Conservation (phyloP, 192 early-diverging fungal species). For the Dissophora globulifera region DNA sequence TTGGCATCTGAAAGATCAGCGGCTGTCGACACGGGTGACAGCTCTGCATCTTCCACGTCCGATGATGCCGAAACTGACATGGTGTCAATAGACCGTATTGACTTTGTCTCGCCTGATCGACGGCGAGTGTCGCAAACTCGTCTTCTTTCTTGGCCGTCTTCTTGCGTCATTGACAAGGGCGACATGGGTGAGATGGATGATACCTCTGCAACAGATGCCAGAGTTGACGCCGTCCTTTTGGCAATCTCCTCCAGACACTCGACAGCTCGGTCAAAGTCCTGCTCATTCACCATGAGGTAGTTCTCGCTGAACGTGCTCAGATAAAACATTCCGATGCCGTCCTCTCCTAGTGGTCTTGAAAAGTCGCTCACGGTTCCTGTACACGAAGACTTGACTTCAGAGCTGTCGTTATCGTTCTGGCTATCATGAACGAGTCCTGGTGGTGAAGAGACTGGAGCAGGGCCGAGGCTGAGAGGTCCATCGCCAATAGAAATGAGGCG, state of each 20-base stretch:
- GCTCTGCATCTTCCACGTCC: constrained; percentile 9
- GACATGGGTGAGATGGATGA: not conserved
- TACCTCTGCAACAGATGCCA: not conserved
- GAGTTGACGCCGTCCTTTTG: not conserved
- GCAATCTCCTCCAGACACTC: constrained; percentile 25
- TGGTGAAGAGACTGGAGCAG: too few relatives aligned
- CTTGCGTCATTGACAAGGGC: not conserved
- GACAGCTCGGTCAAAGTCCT: constrained; percentile 43
- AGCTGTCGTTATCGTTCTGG: too few relatives aligned
- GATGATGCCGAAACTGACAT: constrained; percentile 16
- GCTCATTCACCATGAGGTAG: constrained; percentile 49
- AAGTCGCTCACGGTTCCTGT: constrained; percentile 36
- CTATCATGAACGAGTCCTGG: too few relatives aligned
- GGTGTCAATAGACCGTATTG: constrained; percentile 31
- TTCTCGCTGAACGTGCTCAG: constrained; percentile 46
- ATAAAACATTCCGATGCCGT: constrained; percentile 39
- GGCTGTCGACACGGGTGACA: constrained; percentile 30
- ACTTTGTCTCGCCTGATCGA: too few relatives aligned
- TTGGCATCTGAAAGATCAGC: constrained; percentile 1
- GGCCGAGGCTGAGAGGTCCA: constrained; percentile 39
- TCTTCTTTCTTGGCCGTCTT: not conserved
- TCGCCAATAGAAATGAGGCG: constrained; percentile 47
- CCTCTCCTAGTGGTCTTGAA: constrained; percentile 27
- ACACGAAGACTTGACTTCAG: too few relatives aligned
- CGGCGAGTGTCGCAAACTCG: too few relatives aligned